These are phyloP conservation scores for Orbilia quercus DNA, from an alignment of 2,329 filamentous ascomycete species.

Conservation along the genomic window DNA sequence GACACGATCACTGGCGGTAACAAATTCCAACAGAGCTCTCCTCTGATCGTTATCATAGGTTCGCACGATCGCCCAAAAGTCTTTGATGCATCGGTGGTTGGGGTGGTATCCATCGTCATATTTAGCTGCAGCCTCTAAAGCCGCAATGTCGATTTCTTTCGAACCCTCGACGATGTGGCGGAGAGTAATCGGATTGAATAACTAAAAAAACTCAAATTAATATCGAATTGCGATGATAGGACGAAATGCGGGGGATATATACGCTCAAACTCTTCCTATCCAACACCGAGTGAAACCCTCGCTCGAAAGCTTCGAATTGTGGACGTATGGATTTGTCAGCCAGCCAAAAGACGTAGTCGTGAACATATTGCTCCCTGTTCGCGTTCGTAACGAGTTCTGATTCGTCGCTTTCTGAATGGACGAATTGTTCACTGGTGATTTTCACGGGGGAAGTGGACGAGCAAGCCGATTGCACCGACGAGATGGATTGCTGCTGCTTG, in stretches of 20 bases:
- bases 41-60: slow-evolving; percentile 76
- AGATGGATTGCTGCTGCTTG: slow-evolving; percentile 36
- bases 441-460: slow-evolving; percentile 48
- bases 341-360: slow-evolving; percentile 85
- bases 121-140: slow-evolving; percentile 75
- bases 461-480: slow-evolving; percentile 28
- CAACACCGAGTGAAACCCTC: slow-evolving; percentile 82
- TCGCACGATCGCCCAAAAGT: slow-evolving; percentile 86
- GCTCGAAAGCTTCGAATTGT: slow-evolving; percentile 82
- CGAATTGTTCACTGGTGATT: slow-evolving; percentile 45
- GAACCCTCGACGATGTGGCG: slow-evolving; percentile 85
- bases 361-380: slow-evolving; percentile 81
- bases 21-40: slow-evolving; percentile 85
- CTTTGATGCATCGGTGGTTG: slow-evolving; percentile 74
- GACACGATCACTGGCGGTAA: slow-evolving; percentile 90
- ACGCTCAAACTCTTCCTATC: slow-evolving; percentile 73
- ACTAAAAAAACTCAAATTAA: slow-evolving; percentile 58
- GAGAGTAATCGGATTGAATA: slow-evolving; percentile 77
- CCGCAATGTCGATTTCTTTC: slow-evolving; percentile 80
- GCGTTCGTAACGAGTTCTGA: slow-evolving; percentile 76
- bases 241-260: slow-evolving; percentile 58
- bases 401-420: slow-evolving; percentile 38
- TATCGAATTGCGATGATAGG: not conserved
- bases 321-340: slow-evolving; percentile 79
- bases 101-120: slow-evolving; percentile 84